phyloP scores from a whole-genome alignment of 2,329 filamentous ascomycete genomes.

The Cryphonectria nitschkei region DNA sequence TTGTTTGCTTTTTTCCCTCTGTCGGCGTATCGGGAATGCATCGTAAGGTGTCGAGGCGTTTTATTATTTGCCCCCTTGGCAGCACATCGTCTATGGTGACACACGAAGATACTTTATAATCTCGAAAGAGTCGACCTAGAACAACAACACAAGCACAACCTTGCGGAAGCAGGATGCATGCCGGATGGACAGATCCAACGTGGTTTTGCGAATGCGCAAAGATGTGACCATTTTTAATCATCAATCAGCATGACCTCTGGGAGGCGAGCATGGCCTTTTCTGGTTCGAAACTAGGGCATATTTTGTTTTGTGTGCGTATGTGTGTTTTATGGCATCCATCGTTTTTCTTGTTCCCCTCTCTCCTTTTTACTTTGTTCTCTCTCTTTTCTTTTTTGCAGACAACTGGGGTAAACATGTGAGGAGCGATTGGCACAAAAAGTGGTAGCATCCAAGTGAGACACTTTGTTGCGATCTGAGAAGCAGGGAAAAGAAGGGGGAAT shows the following conservation, averaged over 20 bases:
- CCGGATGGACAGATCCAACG: conserved; percentile 14
- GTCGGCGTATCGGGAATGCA: conserved; percentile 37
- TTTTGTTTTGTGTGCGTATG: conserved; percentile 34
- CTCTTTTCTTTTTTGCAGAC: conserved; percentile 29
- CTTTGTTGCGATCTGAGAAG: conserved; percentile 14
- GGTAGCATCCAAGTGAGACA: conserved; percentile 21
- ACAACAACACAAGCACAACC: conserved; percentile 2
- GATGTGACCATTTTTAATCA: conserved; percentile 30
- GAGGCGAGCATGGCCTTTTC: conserved; percentile 37
- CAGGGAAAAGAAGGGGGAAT: conserved; percentile 11
- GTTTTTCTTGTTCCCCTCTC: conserved; percentile 28
- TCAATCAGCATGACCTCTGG: conserved; percentile 26
- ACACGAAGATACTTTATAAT: conserved; percentile 25
- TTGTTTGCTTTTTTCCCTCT: conserved; percentile 49
- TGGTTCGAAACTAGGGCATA: conserved; percentile 26
- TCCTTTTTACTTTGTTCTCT: conserved; percentile 30
- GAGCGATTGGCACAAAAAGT: conserved; percentile 26
- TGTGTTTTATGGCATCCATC: conserved; percentile 40
- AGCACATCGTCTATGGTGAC: conserved; percentile 24
- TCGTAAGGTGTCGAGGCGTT: conserved; percentile 37
- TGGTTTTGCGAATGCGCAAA: conserved; percentile 17
- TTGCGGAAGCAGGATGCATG: neutral
- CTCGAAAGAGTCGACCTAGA: conserved; percentile 17
- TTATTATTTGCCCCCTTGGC: conserved; percentile 22
- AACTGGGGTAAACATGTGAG: conserved; percentile 24